Evolutionary conservation across 2,329 filamentous ascomycete species (phyloP).

Genomic region (Teratosphaeria epicoccoides): DNA sequence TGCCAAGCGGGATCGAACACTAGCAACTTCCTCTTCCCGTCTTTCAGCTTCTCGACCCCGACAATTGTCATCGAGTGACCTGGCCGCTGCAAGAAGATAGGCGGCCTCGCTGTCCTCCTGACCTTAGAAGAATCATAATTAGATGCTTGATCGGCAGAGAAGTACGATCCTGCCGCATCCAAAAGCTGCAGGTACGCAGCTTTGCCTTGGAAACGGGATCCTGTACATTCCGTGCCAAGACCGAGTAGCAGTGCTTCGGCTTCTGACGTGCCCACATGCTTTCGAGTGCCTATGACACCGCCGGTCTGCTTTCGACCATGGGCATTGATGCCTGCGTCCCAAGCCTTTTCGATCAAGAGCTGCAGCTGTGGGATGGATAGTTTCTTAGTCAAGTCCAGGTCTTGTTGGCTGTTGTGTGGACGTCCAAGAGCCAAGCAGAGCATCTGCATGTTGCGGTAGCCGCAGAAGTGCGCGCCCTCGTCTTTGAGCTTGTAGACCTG

Average conservation of each 20-base stretch:
- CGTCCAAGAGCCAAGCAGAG: constrained; percentile 31
- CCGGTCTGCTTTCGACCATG: constrained; percentile 69
- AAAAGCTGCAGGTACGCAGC: constrained; percentile 47
- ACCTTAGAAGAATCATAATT: constrained; percentile 40
- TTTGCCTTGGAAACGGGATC: constrained; percentile 44
- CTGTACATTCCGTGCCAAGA: constrained; percentile 46
- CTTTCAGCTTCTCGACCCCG: constrained; percentile 60
- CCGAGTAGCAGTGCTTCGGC: constrained; percentile 67
- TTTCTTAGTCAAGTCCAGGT: constrained; percentile 21
- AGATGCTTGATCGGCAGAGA: constrained; percentile 31
- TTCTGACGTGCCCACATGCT: constrained; percentile 92
- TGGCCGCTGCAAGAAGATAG: constrained; percentile 82
- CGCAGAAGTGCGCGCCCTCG: constrained; percentile 76
- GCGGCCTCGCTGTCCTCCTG: constrained; percentile 57
- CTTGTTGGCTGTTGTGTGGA: constrained; percentile 17
- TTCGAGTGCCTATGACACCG: constrained; percentile 72
- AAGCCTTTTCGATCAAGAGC: constrained; percentile 74
- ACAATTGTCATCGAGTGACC: constrained; percentile 85
- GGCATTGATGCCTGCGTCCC: constrained; percentile 72
- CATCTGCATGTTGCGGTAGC: constrained; percentile 93
- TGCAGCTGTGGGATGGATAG: constrained; percentile 74
- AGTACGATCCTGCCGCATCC: constrained; percentile 60
- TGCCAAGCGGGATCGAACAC: constrained; percentile 82
- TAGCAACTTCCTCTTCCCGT: constrained; percentile 59
- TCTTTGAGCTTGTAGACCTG: constrained; percentile 70